A percentile compares a stretch with the other conserved stretches of the same genome.
Evolutionary conservation across 441 rosid species (phyloP).

Genomic region (Arabidopsis hybrid): DNA sequence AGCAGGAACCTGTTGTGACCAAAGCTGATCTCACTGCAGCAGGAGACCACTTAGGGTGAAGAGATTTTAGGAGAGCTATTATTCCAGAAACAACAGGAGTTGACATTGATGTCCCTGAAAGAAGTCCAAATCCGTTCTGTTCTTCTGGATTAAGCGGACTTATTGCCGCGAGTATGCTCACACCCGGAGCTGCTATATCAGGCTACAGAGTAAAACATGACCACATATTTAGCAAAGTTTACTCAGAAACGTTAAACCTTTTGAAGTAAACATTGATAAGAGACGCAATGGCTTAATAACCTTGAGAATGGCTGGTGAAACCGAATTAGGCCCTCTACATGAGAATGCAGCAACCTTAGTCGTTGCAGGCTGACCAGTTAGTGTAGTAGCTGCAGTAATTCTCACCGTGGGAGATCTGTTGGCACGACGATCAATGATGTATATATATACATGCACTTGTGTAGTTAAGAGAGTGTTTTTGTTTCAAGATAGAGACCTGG

Average conservation of each 20-base stretch:
- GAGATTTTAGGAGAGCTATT: constrained; percentile 47
- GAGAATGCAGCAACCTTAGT: constrained; percentile 36
- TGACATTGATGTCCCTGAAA: constrained; percentile 54
- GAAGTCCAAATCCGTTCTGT: constrained; percentile 33
- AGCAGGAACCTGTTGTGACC: constrained; percentile 47
- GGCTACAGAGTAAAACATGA: constrained; percentile 42
- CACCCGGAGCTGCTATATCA: constrained; percentile 59
- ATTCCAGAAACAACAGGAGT: constrained; percentile 51
- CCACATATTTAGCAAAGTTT: background rate
- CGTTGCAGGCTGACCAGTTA: constrained; percentile 21
- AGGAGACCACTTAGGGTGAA: constrained; percentile 53
- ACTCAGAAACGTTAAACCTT: background rate
- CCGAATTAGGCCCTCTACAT: constrained; percentile 37
- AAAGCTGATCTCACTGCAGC: constrained; percentile 54
- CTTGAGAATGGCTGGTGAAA: constrained; percentile 43
- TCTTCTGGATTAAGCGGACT: constrained; percentile 25
- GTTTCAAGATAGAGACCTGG: constrained; percentile 16
- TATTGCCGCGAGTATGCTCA: constrained; percentile 47
- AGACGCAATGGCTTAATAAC: constrained; percentile 18
- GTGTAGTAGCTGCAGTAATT: constrained; percentile 14
- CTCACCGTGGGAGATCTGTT: constrained; percentile 36
- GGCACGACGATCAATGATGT: constrained; percentile 11
- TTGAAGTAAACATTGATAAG: constrained; percentile 1
- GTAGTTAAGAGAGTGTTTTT: too few relatives aligned
- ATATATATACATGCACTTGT: background rate